These are phyloP conservation scores for Rhizopogon rudus DNA, from an alignment of 768 basidiomycete species.

Conservation along the genomic window DNA sequence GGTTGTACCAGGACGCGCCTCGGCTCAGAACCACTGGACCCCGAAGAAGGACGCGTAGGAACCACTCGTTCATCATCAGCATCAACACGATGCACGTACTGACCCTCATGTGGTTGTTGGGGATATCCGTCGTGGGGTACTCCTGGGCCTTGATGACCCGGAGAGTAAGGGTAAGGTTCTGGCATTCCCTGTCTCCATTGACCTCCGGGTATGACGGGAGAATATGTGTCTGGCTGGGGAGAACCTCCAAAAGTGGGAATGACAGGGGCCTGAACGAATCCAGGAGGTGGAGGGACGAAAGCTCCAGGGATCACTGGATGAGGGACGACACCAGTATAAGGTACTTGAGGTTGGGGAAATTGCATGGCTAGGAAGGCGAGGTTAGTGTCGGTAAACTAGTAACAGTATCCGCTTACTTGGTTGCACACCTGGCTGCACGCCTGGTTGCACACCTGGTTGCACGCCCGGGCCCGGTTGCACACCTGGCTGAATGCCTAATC, in stretches of 20 bases:
- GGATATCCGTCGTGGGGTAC: slow-evolving; percentile 6
- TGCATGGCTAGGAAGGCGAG: slow-evolving; percentile 10
- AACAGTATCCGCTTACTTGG: neutral
- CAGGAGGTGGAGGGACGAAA: slow-evolving; percentile 10
- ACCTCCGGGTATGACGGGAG: slow-evolving; percentile 24
- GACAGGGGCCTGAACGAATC: slow-evolving; percentile 23
- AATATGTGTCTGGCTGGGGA: slow-evolving; percentile 2
- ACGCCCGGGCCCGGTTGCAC: slow-evolving; percentile 8
- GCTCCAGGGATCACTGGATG: slow-evolving; percentile 15
- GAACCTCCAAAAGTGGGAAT: slow-evolving; percentile 10
- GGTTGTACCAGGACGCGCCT: slow-evolving; percentile 9
- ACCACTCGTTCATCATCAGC: slow-evolving; percentile 17
- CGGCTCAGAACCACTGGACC: neutral
- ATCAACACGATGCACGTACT: slow-evolving; percentile 2
- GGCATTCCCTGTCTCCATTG: slow-evolving; percentile 16
- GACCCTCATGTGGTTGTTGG: slow-evolving; percentile 2
- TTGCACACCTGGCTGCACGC: neutral
- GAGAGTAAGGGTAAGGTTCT: slow-evolving; percentile 12
- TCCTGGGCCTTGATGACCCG: slow-evolving; percentile 36
- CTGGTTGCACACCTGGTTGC: no score
- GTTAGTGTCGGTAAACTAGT: neutral
- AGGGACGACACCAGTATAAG: slow-evolving; percentile 12
- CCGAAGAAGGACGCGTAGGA: slow-evolving; percentile 5
- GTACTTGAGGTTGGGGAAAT: slow-evolving; percentile 22
- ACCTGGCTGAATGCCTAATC: slow-evolving; percentile 38